Percentiles rank a stretch among this genome's conserved stretches.
Conservation (phyloP, 805 yeast species). For the Metschnikowia cubensis region DNA sequence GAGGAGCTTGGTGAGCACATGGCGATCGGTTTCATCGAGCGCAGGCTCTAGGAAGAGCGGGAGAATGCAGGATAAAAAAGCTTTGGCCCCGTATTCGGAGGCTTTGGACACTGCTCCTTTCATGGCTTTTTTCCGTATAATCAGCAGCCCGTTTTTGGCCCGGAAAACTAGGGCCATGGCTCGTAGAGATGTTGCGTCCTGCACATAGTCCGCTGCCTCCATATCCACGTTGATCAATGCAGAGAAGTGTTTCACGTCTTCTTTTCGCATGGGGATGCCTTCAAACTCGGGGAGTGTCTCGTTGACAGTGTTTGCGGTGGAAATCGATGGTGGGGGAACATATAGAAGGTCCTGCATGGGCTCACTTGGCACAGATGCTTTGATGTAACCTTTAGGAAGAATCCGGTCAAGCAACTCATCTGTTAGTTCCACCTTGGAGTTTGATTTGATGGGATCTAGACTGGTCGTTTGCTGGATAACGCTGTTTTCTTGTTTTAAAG, state of each 20-base stretch:
- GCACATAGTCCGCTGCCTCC: constrained; percentile 12
- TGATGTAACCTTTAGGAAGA: constrained; percentile 50
- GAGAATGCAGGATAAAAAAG: constrained; percentile 64
- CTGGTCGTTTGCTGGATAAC: neutral
- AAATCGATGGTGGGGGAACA: constrained; percentile 48
- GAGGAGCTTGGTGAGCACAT: constrained; percentile 70
- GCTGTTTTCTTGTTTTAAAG: neutral
- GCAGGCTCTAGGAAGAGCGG: constrained; percentile 71
- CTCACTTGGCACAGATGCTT: constrained; percentile 27
- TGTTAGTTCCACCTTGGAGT: constrained; percentile 13
- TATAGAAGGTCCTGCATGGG: constrained; percentile 30
- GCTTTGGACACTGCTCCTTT: constrained; percentile 64
- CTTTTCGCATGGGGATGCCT: constrained; percentile 41
- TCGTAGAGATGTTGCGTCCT: constrained; percentile 54
- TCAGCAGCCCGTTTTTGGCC: constrained; percentile 75
- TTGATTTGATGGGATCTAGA: neutral
- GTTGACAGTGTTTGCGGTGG: constrained; percentile 22
- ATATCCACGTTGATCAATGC: constrained; percentile 39
- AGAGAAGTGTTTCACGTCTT: constrained; percentile 70
- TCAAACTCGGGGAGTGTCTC: constrained; percentile 16
- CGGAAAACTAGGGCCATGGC: constrained; percentile 62
- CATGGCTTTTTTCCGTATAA: constrained; percentile 63
- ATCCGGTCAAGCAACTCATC: constrained; percentile 45
- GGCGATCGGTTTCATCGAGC: constrained; percentile 79
- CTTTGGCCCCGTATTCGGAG: constrained; percentile 60